Evolutionary conservation across 1,284 basidiomycete species (phyloP), one percentile per base, ranked within the genome.

Genomic region (Ceratobasidium sp.): DNA sequence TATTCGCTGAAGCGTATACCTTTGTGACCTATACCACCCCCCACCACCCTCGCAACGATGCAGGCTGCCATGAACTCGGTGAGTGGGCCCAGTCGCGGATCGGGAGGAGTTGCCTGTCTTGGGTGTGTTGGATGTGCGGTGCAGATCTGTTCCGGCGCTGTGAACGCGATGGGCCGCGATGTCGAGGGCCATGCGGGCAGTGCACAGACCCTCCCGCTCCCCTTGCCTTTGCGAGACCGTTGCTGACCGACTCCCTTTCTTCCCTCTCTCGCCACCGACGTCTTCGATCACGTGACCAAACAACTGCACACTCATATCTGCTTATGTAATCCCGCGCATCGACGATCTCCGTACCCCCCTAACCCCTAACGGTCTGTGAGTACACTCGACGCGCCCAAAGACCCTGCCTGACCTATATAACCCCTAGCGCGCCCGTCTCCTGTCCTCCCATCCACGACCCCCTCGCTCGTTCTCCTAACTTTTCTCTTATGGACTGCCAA

Each of bases 131-230:
- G 43, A 27, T 46, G 66, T 4, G 34, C 22, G 54, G 27, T 16
- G 65, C 65, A 71, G 56, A 69, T 69, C 56, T 43, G 59, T 49
- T 61, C 68, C 56, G 68, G 39, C 34, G 68, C n/a, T 24, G 39
- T n/a, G 27, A 19, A 22, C 31, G 7, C 31, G 34, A 58, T 54
- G 9, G 51, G 46, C 34, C 27, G 46, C n/a, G 22, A 11, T 37
- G 63, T 31, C 43, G 27, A 34, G 14, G 8, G 48, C 54, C 54
- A 48, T 53, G 51, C 34, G 34, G n/a, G 61, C n/a, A n/a, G 41
- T 39, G n/a, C 2, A 13, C 14, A 9, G 39, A 22, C 54, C 29
- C 24, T 34, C 6, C 24, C 16, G 2, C 29, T 34, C 1, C 29
- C 27, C 11, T n/a, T 22, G 41, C 34, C 24, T 31, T 69, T 48